phyloP scores from a whole-genome alignment of 345 rosid species.

The Toxicodendron radicans region DNA sequence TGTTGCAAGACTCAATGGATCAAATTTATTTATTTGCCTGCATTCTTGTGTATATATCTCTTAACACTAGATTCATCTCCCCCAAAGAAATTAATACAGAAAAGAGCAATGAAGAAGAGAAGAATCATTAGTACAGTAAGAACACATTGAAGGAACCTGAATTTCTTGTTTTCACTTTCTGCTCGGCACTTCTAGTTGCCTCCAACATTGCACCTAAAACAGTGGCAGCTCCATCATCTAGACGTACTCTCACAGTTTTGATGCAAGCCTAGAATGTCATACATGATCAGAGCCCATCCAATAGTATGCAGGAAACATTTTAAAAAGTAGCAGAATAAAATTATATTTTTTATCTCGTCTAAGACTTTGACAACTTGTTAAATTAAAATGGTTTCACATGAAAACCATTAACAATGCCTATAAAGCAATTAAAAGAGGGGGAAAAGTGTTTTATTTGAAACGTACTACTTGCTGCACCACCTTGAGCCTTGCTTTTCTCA shows the following conservation, averaged over 20 bases:
- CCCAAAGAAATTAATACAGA: neutral
- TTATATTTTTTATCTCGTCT: neutral
- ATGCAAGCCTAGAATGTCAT: conserved; percentile 49
- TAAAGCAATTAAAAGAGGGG: neutral
- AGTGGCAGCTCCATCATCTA: conserved; percentile 71
- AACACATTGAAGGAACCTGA: conserved; percentile 46
- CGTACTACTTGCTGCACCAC: neutral
- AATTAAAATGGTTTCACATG: neutral
- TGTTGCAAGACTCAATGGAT: conserved; percentile 17
- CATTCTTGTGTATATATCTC: neutral
- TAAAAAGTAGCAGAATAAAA: neutral
- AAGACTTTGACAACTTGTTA: neutral
- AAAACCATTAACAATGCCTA: neutral
- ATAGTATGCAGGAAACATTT: conserved; percentile 7
- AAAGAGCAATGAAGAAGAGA: neutral
- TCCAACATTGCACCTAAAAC: conserved; percentile 78
- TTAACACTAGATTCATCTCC: neutral
- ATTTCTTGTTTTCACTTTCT: conserved; percentile 57
- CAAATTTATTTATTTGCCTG: conserved; percentile 1
- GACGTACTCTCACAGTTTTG: conserved; percentile 60
- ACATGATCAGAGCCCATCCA: neutral
- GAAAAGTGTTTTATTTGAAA: neutral
- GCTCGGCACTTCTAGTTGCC: conserved; percentile 70
- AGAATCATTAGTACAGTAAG: neutral
- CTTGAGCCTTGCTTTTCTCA: neutral